Evolutionary conservation across 306 rosid genomes (phyloP).

Genomic region (Psophocarpus tetragonolobus): DNA sequence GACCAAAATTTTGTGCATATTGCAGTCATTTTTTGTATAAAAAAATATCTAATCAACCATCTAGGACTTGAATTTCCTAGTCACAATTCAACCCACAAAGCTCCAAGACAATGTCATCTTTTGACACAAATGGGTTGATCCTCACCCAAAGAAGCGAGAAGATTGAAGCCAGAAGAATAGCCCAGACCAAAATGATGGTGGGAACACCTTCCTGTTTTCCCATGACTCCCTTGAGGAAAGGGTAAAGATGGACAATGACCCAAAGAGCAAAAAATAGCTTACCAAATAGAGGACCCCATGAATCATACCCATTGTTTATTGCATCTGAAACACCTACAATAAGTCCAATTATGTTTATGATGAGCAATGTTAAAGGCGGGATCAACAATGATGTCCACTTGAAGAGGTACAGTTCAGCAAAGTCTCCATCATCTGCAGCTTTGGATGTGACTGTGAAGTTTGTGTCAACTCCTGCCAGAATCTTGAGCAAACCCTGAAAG

Average conservation of each 20-base stretch:
- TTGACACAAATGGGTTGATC: slow-evolving; percentile 78
- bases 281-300: slow-evolving; percentile 94
- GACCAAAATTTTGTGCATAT: slow-evolving; percentile 28
- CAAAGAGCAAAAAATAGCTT: slow-evolving; percentile 82
- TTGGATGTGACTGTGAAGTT: slow-evolving; percentile 92
- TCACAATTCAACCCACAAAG: slow-evolving; percentile 86
- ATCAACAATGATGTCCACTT: slow-evolving; percentile 88
- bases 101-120: slow-evolving; percentile 66
- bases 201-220: slow-evolving; percentile 87
- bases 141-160: slow-evolving; percentile 84
- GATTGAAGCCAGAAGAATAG: slow-evolving; percentile 83
- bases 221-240: slow-evolving; percentile 92
- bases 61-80: slow-evolving; percentile 37
- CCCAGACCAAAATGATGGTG: slow-evolving; percentile 85
- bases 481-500: slow-evolving; percentile 90
- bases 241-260: slow-evolving; percentile 94
- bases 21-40: slow-evolving; percentile 32
- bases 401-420: slow-evolving; percentile 85
- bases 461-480: slow-evolving; percentile 85
- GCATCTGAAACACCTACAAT: slow-evolving; percentile 85
- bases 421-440: slow-evolving; percentile 85
- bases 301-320: slow-evolving; percentile 90
- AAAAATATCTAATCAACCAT: slow-evolving; percentile 36
- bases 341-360: slow-evolving; percentile 82
- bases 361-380: slow-evolving; percentile 79